These are phyloP conservation scores for Cryptococcus amylolentus DNA, from an alignment of 1,284 basidiomycete species.

Conservation along the genomic window DNA sequence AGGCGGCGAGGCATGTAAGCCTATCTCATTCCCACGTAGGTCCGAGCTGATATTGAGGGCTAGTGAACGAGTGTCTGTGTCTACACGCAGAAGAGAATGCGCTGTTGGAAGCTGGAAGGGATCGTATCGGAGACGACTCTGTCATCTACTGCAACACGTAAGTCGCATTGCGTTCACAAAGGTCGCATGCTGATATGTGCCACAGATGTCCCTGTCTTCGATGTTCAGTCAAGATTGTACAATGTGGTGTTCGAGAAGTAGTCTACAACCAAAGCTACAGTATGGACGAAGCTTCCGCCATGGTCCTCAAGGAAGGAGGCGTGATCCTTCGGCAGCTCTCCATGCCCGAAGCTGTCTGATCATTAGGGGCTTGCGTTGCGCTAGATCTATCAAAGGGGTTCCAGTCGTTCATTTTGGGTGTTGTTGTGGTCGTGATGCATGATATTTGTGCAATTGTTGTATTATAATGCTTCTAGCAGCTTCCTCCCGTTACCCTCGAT, in stretches of 20 bases:
- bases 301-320: slow-evolving; percentile 70
- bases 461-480: slow-evolving; percentile 8
- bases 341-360: slow-evolving; percentile 23
- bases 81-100: slow-evolving; percentile 99
- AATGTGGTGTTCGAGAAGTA: slow-evolving; percentile 86
- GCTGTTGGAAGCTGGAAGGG: slow-evolving; percentile 83
- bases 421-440: not conserved
- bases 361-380: not conserved
- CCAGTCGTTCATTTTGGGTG: not conserved
- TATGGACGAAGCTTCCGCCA: slow-evolving; percentile 83
- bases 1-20: slow-evolving; percentile 55
- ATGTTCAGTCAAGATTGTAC: slow-evolving; percentile 91
- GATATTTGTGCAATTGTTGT: not conserved
- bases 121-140: slow-evolving; percentile 73
- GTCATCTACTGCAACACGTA: slow-evolving; percentile 83
- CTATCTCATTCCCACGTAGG: not conserved
- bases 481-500: slow-evolving; percentile 18
- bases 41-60: not conserved
- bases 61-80: slow-evolving; percentile 80
- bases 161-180: slow-evolving; percentile 23
- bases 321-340: slow-evolving; percentile 66
- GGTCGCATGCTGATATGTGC: not conserved
- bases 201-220: slow-evolving; percentile 90
- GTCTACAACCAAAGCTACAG: slow-evolving; percentile 95
- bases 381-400: not conserved